Conservation (phyloP, 768 basidiomycete genomes). For the Fibroporia radiculosa region DNA sequence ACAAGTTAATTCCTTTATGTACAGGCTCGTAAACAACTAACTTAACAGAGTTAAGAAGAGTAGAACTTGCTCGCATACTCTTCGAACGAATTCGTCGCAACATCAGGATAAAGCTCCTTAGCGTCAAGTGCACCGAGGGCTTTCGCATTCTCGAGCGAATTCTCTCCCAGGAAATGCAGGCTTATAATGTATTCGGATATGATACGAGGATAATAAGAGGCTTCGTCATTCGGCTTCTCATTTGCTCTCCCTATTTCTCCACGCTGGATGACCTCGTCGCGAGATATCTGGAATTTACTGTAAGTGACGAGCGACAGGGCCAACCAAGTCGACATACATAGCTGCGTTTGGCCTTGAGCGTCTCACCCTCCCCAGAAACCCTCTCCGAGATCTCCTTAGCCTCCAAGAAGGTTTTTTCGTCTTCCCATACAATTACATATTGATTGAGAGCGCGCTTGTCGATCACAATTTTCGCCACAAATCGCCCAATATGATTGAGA, state of each 20-base stretch:
- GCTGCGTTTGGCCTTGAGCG: background rate
- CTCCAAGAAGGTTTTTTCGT: conserved; percentile 20
- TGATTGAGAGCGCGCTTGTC: conserved; percentile 27
- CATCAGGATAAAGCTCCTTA: conserved; percentile 24
- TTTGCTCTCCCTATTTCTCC: no score
- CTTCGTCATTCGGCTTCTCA: background rate
- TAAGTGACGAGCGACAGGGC: no score
- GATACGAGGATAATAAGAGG: background rate
- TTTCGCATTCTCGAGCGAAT: conserved; percentile 21
- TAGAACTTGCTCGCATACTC: conserved; percentile 22
- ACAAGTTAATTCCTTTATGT: no score
- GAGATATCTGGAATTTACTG: no score
- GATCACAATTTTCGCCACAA: conserved; percentile 24
- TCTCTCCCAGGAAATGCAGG: conserved; percentile 23
- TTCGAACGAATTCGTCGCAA: conserved; percentile 13
- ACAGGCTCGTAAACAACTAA: no score
- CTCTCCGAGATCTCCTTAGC: conserved; percentile 16
- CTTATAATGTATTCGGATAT: conserved; percentile 15
- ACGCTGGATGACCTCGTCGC: no score
- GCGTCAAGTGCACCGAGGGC: conserved; percentile 22
- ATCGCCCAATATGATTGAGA: conserved; percentile 18
- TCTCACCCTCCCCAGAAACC: conserved; percentile 18
- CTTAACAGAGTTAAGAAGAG: no score
- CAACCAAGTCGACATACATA: no score
- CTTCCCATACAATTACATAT: conserved; percentile 21